These are phyloP conservation scores for Pythium guiyangense DNA, from an alignment of 352 stramenopile species.

Conservation along the genomic window DNA sequence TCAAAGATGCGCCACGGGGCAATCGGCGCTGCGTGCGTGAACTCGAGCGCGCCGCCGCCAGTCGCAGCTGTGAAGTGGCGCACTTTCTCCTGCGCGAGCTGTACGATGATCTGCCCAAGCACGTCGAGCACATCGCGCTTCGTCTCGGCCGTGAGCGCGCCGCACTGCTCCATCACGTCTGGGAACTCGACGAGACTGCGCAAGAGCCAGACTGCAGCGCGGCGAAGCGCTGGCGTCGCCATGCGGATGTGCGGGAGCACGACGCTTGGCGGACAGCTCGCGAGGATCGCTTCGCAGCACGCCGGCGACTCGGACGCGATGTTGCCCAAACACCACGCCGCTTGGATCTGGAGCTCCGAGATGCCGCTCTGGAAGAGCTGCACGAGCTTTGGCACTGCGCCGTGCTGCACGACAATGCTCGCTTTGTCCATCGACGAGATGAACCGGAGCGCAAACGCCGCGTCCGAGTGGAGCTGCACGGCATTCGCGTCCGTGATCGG, in stretches of 20 bases:
- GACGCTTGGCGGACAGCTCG: conserved; percentile 54
- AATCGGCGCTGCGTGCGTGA: conserved; percentile 55
- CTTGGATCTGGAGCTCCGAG: conserved; percentile 86
- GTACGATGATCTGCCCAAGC: conserved; percentile 66
- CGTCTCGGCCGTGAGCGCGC: conserved; percentile 35
- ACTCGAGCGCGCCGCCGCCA: conserved; percentile 35
- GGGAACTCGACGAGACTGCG: conserved; percentile 83
- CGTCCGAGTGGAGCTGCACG: conserved; percentile 81
- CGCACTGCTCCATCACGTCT: conserved; percentile 56
- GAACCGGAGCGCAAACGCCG: conserved; percentile 82
- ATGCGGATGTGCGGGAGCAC: conserved; percentile 84
- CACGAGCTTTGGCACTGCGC: conserved; percentile 71
- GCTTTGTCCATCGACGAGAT: conserved; percentile 89
- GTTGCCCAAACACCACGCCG: conserved; percentile 84
- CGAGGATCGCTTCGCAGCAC: conserved; percentile 73
- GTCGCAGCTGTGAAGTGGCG: conserved; percentile 51
- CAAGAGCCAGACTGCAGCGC: conserved; percentile 77
- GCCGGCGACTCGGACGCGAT: conserved; percentile 71
- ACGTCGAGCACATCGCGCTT: conserved; percentile 75
- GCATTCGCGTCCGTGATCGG: conserved; percentile 51
- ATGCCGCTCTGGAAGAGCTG: conserved; percentile 84
- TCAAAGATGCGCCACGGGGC: conserved; percentile 84
- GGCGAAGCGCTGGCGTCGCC: conserved; percentile 69
- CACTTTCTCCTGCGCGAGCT: conserved; percentile 77
- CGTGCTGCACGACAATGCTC: conserved; percentile 58